A percentile compares a stretch with the other conserved stretches of the same genome.
Evolutionary conservation across 202 grass and related monocot species (phyloP).

Genomic region (Elaeis oleifera): DNA sequence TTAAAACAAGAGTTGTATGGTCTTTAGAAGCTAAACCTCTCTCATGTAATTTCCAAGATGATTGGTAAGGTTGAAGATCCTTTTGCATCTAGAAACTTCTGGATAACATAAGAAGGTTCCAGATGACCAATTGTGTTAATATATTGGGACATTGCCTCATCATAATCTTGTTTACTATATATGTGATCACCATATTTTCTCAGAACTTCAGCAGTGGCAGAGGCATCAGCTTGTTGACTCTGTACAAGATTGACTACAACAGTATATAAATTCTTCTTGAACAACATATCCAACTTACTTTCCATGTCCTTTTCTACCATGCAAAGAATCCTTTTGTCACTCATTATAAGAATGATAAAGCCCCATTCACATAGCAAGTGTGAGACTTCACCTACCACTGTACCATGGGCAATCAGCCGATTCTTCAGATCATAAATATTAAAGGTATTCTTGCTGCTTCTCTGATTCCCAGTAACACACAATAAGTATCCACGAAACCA

Average conservation of each 20-base stretch:
- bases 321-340: conserved; percentile 78
- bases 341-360: conserved; percentile 83
- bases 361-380: conserved; percentile 85
- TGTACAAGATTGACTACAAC: conserved; percentile 89
- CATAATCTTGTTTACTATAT: conserved; percentile 89
- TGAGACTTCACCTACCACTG: conserved; percentile 71
- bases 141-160: conserved; percentile 94
- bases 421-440: conserved; percentile 95
- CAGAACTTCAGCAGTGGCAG: conserved; percentile 86
- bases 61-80: conserved; percentile 91
- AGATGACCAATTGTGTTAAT: conserved; percentile 93
- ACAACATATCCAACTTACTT: conserved; percentile 98
- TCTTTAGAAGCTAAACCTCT: conserved; percentile 85
- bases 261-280: conserved; percentile 96
- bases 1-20: conserved; percentile 89
- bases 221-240: conserved; percentile 91
- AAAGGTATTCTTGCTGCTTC: conserved; percentile 56
- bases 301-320: conserved; percentile 99
- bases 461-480: conserved; percentile 73
- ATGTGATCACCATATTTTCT: conserved; percentile 93
- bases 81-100: conserved; percentile 94
- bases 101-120: conserved; percentile 94
- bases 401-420: conserved; percentile 79
- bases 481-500: conserved; percentile 96
- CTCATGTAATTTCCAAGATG: conserved; percentile 94